phyloP scores from a whole-genome alignment of 2,329 filamentous ascomycete genomes.

The Ascochyta clinopodiicola region DNA sequence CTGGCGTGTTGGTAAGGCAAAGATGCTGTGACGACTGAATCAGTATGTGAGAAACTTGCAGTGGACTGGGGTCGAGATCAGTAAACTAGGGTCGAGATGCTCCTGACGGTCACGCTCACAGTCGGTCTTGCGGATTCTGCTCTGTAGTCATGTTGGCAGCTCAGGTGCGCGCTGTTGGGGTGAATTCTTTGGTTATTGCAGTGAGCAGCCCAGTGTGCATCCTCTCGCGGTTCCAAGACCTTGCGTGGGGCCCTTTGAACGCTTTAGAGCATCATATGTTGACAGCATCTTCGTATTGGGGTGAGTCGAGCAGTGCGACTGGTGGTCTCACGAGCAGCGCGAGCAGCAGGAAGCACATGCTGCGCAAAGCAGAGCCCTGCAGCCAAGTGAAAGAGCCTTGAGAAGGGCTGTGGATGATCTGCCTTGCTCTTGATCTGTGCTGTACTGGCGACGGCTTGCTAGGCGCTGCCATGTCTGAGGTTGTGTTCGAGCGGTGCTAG shows the following conservation, averaged over 20 bases:
- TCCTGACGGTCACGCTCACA: neutral
- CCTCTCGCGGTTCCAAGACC: neutral
- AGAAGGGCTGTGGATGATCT: neutral
- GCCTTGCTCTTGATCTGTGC: neutral
- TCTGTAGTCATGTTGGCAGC: conserved; percentile 5
- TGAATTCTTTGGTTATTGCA: neutral
- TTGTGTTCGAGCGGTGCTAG: neutral
- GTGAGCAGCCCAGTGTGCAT: neutral
- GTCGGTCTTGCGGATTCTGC: neutral
- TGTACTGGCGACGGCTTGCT: neutral
- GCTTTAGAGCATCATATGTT: neutral
- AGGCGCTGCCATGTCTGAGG: neutral
- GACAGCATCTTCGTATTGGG: no score
- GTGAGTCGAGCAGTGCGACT: neutral
- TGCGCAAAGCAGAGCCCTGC: no score
- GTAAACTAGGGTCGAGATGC: neutral
- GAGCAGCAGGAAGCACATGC: neutral
- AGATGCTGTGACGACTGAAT: neutral
- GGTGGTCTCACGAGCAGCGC: neutral
- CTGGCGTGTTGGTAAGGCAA: neutral
- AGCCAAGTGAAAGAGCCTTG: neutral
- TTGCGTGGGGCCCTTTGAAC: neutral
- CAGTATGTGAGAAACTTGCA: neutral
- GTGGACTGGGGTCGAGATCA: neutral
- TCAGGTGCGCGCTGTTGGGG: conserved; percentile 4